Evolutionary conservation across 495 filamentous ascomycete species (phyloP).

Genomic region (Evansstolkia leycettana): DNA sequence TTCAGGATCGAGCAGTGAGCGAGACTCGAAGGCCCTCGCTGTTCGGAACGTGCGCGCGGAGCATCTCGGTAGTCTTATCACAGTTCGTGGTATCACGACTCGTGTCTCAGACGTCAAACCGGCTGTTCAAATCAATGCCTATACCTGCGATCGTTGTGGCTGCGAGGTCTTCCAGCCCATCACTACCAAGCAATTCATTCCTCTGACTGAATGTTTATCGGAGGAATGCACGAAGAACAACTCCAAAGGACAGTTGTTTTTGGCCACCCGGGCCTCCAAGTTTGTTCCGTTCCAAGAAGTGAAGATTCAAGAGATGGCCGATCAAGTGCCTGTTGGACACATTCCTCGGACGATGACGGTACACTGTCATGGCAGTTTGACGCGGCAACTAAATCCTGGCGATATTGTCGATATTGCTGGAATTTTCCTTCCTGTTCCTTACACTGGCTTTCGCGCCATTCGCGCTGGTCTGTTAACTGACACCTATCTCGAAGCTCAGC

Average conservation of each 20-base stretch:
- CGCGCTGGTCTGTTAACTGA: slow-evolving; percentile 89
- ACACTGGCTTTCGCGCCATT: slow-evolving; percentile 96
- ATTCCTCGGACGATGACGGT: slow-evolving; percentile 85
- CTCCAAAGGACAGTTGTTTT: slow-evolving; percentile 81
- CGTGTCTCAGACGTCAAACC: slow-evolving; percentile 97
- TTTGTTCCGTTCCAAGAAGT: slow-evolving; percentile 97
- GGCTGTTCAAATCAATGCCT: slow-evolving; percentile 91
- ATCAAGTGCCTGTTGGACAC: slow-evolving; percentile 95
- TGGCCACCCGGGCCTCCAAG: slow-evolving; percentile 88
- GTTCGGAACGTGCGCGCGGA: slow-evolving; percentile 87
- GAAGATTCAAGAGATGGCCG: slow-evolving; percentile 96
- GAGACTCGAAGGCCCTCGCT: slow-evolving; percentile 62
- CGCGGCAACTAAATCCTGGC: slow-evolving; percentile 78
- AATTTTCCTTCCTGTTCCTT: slow-evolving; percentile 93
- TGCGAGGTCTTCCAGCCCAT: slow-evolving; percentile 97
- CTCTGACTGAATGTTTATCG: slow-evolving; percentile 74
- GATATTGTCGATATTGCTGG: slow-evolving; percentile 89
- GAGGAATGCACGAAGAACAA: slow-evolving; percentile 83
- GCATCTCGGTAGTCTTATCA: slow-evolving; percentile 86
- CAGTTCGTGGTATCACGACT: slow-evolving; percentile 86
- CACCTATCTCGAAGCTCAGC: slow-evolving; percentile 90
- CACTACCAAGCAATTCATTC: slow-evolving; percentile 78
- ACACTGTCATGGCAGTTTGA: slow-evolving; percentile 76
- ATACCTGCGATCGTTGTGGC: slow-evolving; percentile 92
- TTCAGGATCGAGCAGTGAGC: slow-evolving; percentile 50